Percentiles rank a stretch among this genome's conserved stretches.
phyloP scores from a whole-genome alignment of 495 filamentous ascomycete genomes.

The Penicillium turbatum region DNA sequence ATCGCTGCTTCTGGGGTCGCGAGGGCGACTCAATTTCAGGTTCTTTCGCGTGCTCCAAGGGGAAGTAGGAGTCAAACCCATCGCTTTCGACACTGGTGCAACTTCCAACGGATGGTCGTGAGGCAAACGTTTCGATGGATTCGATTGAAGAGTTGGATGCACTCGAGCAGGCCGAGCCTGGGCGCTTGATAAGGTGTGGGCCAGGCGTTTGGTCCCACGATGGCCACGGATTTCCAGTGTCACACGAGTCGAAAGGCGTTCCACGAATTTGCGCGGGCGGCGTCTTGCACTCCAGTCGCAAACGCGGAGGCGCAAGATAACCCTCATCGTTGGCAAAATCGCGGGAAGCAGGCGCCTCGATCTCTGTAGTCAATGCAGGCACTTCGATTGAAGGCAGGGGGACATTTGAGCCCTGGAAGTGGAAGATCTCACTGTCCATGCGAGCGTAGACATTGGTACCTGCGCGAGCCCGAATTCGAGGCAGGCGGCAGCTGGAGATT shows the following conservation, averaged over 20 bases:
- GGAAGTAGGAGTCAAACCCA: slow-evolving; percentile 52
- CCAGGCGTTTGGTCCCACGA: slow-evolving; percentile 31
- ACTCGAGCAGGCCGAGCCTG: slow-evolving; percentile 56
- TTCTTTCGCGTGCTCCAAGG: slow-evolving; percentile 38
- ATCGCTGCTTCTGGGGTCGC: slow-evolving; percentile 21
- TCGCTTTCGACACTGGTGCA: slow-evolving; percentile 67
- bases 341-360: slow-evolving; percentile 17
- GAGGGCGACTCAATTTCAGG: slow-evolving; percentile 32
- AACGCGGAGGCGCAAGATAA: slow-evolving; percentile 46
- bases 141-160: slow-evolving; percentile 67
- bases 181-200: slow-evolving; percentile 46
- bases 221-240: slow-evolving; percentile 26
- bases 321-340: slow-evolving; percentile 37
- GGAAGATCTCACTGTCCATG: slow-evolving; percentile 31
- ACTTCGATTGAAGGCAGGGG: slow-evolving; percentile 61
- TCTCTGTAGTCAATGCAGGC: slow-evolving; percentile 26
- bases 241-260: slow-evolving; percentile 28
- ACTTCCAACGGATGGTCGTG: slow-evolving; percentile 61
- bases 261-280: slow-evolving; percentile 54
- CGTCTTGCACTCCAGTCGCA: slow-evolving; percentile 57
- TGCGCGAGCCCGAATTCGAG: slow-evolving; percentile 42
- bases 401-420: slow-evolving; percentile 38
- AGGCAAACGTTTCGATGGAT: slow-evolving; percentile 60
- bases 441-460: slow-evolving; percentile 42
- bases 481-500: slow-evolving; percentile 45